Evolutionary conservation across 495 filamentous ascomycete genomes (phyloP).

Genomic region (Amorphotheca resinae): DNA sequence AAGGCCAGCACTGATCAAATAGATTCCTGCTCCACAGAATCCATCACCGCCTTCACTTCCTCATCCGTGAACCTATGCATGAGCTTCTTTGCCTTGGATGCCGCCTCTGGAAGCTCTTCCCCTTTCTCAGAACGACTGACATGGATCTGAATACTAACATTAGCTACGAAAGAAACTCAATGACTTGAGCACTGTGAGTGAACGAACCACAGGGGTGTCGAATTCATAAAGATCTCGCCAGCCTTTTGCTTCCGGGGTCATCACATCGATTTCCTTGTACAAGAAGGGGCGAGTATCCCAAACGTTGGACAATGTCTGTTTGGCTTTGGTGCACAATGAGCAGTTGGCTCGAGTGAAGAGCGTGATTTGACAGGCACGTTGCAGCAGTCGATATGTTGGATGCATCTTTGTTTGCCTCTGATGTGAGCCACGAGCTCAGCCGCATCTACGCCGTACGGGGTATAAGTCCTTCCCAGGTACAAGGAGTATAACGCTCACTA

Average conservation of each 20-base stretch:
- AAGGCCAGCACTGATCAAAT: too few relatives aligned
- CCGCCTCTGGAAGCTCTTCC: slow-evolving; percentile 36
- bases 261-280: slow-evolving; percentile 71
- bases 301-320: slow-evolving; percentile 54
- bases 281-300: slow-evolving; percentile 57
- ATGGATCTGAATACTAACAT: slow-evolving; percentile 49
- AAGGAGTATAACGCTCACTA: too few relatives aligned
- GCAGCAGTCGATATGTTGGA: slow-evolving; percentile 12
- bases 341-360: slow-evolving; percentile 74
- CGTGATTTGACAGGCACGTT: slow-evolving; percentile 55
- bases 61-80: slow-evolving; percentile 72
- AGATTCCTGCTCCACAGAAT: slow-evolving; percentile 35
- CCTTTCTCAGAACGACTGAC: slow-evolving; percentile 35
- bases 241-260: slow-evolving; percentile 44
- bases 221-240: slow-evolving; percentile 85
- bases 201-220: slow-evolving; percentile 68
- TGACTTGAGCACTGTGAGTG: neutral
- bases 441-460: too few relatives aligned
- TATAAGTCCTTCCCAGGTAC: too few relatives aligned
- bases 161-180: neutral
- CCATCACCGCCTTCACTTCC: slow-evolving; percentile 59
- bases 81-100: slow-evolving; percentile 55
- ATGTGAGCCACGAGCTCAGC: too few relatives aligned
- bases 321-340: slow-evolving; percentile 67
- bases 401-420: too few relatives aligned